A percentile compares a stretch with the other conserved stretches of the same genome.
phyloP scores from a whole-genome alignment of 164 flowering plant genomes.

The Buxus sempervirens region DNA sequence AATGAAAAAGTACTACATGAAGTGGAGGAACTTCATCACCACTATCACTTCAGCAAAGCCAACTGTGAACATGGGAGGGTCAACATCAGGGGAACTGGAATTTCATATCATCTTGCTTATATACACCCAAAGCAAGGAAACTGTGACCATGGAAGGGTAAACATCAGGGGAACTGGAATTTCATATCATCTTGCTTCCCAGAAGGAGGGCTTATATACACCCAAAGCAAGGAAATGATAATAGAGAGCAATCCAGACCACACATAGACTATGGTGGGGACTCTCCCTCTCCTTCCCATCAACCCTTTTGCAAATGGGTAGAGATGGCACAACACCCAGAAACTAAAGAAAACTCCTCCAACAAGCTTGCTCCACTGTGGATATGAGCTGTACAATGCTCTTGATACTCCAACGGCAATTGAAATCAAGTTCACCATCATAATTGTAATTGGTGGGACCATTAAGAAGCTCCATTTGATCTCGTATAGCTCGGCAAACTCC shows the following conservation, averaged over 20 bases:
- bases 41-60: no score
- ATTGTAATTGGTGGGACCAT: constrained; percentile 84
- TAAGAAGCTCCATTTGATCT: constrained; percentile 72
- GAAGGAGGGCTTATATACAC: constrained; percentile 70
- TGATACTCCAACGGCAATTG: constrained; percentile 65
- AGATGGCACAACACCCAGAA: constrained; percentile 88
- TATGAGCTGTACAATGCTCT: constrained; percentile 80
- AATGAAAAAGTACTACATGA: no score
- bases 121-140: no score
- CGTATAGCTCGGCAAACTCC: constrained; percentile 80
- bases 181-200: no score
- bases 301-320: constrained; percentile 86
- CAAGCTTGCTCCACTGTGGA: constrained; percentile 89
- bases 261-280: constrained; percentile 84
- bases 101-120: no score
- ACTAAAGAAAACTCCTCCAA: constrained; percentile 96
- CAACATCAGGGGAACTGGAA: no score
- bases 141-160: no score
- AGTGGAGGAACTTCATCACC: no score
- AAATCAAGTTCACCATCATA: constrained; percentile 73
- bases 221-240: constrained; percentile 73
- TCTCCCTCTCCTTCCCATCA: constrained; percentile 86
- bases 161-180: no score
- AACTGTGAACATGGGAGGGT: no score
- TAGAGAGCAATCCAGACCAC: constrained; percentile 85